phyloP scores from a whole-genome alignment of 179 eudicot species.

The Sideroxylon spinosum region DNA sequence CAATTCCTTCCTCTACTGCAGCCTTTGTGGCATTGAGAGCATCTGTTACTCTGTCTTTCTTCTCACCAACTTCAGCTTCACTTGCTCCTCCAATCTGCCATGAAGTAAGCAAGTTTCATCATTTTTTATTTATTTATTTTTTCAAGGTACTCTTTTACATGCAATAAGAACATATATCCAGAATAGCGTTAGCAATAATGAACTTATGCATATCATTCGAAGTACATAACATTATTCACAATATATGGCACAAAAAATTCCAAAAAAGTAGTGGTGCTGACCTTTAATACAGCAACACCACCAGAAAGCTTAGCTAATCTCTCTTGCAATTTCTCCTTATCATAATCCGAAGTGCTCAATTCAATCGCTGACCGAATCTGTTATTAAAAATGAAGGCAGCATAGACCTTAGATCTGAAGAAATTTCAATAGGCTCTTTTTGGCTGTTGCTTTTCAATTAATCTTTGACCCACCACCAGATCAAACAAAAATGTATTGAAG shows the following conservation, averaged over 20 bases:
- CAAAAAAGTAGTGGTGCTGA: slow-evolving; percentile 12
- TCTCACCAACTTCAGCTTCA: slow-evolving; percentile 93
- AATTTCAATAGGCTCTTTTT: neutral
- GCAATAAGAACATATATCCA: neutral
- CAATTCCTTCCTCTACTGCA: slow-evolving; percentile 95
- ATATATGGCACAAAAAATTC: neutral
- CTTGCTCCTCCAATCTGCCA: slow-evolving; percentile 94
- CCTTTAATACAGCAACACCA: slow-evolving; percentile 96
- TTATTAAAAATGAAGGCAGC: neutral
- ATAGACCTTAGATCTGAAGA: neutral
- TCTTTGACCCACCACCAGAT: neutral
- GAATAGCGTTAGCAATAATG: neutral
- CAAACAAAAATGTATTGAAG: neutral
- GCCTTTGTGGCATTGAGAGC: slow-evolving; percentile 96
- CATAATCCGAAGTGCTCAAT: slow-evolving; percentile 76
- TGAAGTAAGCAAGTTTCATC: neutral
- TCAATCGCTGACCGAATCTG: slow-evolving; percentile 77
- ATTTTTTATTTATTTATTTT: neutral
- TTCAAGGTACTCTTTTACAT: neutral
- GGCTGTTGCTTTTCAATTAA: neutral
- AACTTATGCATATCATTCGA: neutral
- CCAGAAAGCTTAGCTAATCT: slow-evolving; percentile 94
- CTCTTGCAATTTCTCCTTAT: slow-evolving; percentile 88
- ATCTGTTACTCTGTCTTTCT: slow-evolving; percentile 96
- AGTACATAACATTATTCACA: too few species aligned